Evolutionary conservation across 192 early-diverging fungal genomes (phyloP).

Genomic region (Linnemannia hyalina): DNA sequence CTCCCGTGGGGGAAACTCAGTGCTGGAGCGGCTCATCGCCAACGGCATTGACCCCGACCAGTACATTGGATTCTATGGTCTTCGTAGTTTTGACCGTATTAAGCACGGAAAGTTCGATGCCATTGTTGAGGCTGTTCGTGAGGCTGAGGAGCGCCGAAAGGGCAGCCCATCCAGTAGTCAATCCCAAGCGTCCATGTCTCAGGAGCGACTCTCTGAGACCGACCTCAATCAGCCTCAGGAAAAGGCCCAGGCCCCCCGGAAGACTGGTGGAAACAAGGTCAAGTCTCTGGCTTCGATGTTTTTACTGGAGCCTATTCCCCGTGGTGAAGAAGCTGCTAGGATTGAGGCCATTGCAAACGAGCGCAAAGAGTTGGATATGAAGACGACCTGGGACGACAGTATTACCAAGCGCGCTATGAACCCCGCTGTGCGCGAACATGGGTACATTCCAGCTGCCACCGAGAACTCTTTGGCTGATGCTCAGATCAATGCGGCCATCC

Average conservation of each 20-base stretch:
- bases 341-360: slow-evolving; percentile 25
- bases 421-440: slow-evolving; percentile 29
- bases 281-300: slow-evolving; percentile 25
- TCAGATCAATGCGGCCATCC: slow-evolving; percentile 15
- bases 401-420: slow-evolving; percentile 46
- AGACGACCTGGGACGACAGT: slow-evolving; percentile 47
- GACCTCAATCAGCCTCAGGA: neutral
- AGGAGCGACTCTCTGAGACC: neutral
- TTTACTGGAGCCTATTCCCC: slow-evolving; percentile 36
- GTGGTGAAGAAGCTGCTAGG: slow-evolving; percentile 32
- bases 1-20: slow-evolving; percentile 81
- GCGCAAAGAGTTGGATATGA: slow-evolving; percentile 24
- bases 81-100: slow-evolving; percentile 85
- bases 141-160: slow-evolving; percentile 21
- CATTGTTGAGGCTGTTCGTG: slow-evolving; percentile 48
- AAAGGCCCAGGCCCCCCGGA: neutral
- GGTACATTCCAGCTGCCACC: slow-evolving; percentile 45
- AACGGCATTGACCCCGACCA: slow-evolving; percentile 68
- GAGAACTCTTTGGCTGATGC: slow-evolving; percentile 23
- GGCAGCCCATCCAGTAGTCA: neutral
- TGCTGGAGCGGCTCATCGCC: slow-evolving; percentile 68
- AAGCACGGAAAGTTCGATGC: slow-evolving; percentile 59
- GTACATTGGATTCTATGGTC: slow-evolving; percentile 85
- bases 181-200: neutral
- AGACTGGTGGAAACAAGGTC: neutral